Evolutionary conservation across 106 monocot species (phyloP).

Genomic region (Dendrobium catenatum): DNA sequence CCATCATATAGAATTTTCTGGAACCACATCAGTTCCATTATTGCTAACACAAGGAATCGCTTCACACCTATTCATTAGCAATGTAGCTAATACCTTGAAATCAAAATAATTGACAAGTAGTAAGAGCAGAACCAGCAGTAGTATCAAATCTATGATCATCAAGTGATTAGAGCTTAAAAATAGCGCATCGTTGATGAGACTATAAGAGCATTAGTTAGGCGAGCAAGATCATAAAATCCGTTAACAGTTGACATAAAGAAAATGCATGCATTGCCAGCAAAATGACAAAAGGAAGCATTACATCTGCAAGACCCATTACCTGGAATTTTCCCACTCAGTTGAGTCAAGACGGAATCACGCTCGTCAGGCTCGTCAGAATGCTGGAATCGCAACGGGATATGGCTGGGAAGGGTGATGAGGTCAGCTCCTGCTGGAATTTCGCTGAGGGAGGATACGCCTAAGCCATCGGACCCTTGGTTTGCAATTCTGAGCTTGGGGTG

Average conservation of each 20-base stretch:
- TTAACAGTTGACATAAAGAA: not conserved
- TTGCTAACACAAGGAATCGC: too few relatives aligned
- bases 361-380: slow-evolving; percentile 15
- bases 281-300: not conserved
- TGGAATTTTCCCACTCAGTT: slow-evolving; percentile 51
- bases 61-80: too few relatives aligned
- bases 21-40: too few relatives aligned
- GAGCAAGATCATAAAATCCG: too few relatives aligned
- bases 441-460: slow-evolving; percentile 31
- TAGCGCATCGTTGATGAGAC: too few relatives aligned
- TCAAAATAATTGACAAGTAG: too few relatives aligned
- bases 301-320: slow-evolving; percentile 28
- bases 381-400: slow-evolving; percentile 57
- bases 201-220: too few relatives aligned
- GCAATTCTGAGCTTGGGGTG: slow-evolving; percentile 60
- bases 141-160: too few relatives aligned
- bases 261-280: not conserved
- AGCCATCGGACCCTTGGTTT: slow-evolving; percentile 28
- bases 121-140: too few relatives aligned
- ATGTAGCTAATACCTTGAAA: too few relatives aligned
- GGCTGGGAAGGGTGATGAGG: slow-evolving; percentile 65
- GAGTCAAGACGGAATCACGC: slow-evolving; percentile 30
- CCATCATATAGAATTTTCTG: too few relatives aligned
- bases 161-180: too few relatives aligned
- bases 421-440: slow-evolving; percentile 54